A percentile compares a stretch with the other conserved stretches of the same genome.
These are phyloP conservation scores for Trichoderma reesei DNA, from an alignment of 495 filamentous ascomycete genomes.

Conservation along the genomic window DNA sequence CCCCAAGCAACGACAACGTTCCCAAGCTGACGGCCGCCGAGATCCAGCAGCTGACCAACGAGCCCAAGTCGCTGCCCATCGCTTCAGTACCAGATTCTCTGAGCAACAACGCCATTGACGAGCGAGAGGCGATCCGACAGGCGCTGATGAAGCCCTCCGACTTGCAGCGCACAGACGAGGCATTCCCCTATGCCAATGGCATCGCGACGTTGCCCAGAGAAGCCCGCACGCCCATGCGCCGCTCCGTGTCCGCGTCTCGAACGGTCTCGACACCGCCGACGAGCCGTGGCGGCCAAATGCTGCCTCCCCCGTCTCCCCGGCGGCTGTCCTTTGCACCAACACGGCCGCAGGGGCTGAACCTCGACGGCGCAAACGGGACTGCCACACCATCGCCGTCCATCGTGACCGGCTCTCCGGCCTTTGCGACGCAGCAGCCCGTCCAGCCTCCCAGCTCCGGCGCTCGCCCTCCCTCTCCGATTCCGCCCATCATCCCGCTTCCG, in stretches of 20 bases:
- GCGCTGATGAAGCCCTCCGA: neutral
- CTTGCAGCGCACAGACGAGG: neutral
- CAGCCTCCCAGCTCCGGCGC: slow-evolving; percentile 16
- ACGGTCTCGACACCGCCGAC: slow-evolving; percentile 12
- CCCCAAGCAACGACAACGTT: slow-evolving; percentile 23
- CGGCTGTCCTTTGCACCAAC: slow-evolving; percentile 27
- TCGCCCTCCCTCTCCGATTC: slow-evolving; percentile 54
- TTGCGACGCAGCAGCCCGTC: slow-evolving; percentile 13
- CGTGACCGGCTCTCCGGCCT: slow-evolving; percentile 11
- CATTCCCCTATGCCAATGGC: neutral
- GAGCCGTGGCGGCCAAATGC: neutral
- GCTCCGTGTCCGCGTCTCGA: neutral
- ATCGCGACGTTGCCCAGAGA: neutral
- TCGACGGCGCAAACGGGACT: slow-evolving; percentile 19
- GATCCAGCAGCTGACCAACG: slow-evolving; percentile 37
- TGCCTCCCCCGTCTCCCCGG: slow-evolving; percentile 9
- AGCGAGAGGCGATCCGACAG: slow-evolving; percentile 7
- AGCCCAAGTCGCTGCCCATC: slow-evolving; percentile 33
- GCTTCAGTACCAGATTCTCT: slow-evolving; percentile 9
- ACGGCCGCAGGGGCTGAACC: slow-evolving; percentile 14
- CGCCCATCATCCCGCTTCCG: slow-evolving; percentile 63
- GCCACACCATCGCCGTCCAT: slow-evolving; percentile 10
- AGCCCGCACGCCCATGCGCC: neutral
- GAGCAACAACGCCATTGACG: no score
- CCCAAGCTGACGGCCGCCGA: slow-evolving; percentile 42